Conservation (phyloP, 225 moss, liverwort and hornwort genomes). For the Thuidium tamariscinum region DNA sequence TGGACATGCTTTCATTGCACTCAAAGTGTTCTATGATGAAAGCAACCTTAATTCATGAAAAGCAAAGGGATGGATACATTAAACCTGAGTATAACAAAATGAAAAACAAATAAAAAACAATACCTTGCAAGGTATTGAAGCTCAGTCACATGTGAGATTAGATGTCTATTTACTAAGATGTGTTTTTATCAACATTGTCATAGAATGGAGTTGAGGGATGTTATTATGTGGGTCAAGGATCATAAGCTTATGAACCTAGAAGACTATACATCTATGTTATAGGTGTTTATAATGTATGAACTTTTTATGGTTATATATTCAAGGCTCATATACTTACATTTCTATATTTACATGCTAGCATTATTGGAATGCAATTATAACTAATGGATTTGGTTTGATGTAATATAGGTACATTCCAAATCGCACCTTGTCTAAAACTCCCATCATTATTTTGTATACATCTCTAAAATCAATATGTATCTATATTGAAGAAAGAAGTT, state of each 20-base stretch:
- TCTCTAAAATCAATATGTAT: not conserved
- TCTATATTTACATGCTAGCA: no score
- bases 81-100: not conserved
- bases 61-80: not conserved
- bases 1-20: not conserved
- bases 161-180: not conserved
- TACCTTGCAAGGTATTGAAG: not conserved
- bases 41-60: not conserved
- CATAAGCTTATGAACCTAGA: no score
- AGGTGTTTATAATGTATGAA: no score
- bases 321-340: no score
- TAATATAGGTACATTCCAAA: not conserved
- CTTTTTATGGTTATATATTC: no score
- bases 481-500: no score
- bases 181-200: not conserved
- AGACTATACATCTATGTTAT: no score
- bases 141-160: not conserved
- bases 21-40: not conserved
- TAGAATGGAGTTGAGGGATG: not conserved
- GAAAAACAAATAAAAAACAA: not conserved
- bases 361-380: not conserved
- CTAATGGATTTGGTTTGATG: not conserved
- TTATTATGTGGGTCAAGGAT: no score
- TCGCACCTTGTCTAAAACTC: rapidly evolving
- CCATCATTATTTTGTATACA: not conserved